Base-by-base conservation (phyloP, 2,329 filamentous ascomycete genomes). In the Talaromyces amestolkiae region DNA sequence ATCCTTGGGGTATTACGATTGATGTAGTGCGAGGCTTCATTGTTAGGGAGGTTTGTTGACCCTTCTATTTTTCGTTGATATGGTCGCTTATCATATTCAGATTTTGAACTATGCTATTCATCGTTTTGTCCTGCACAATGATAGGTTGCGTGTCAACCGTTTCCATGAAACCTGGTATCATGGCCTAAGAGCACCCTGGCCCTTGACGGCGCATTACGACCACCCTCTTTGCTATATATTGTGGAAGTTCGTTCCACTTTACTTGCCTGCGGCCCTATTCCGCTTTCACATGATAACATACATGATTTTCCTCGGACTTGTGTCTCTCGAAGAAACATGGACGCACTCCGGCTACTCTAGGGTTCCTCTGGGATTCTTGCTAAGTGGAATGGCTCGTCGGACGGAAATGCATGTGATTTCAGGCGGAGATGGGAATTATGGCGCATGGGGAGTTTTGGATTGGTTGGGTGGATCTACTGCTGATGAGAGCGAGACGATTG, bases 111-210 rank as follows among this genome's bases (percentile, higher is more conserved):
- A 96, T 75, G 84, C 87, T 70, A 83, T 92, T 69, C 92, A 96
- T 78, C 88, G 90, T 61, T 85, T 85, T 72, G 66, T 89, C 31
- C 83, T 97, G 9, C 92, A 96, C 77, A 83, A 60, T 81, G 86
- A 73, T 67, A 72, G 58, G 60, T 70, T 62, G 83, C 81, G 72
- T 79, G 80, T 71, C 87, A 91, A 77, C 76, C 81, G 68, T 39
- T 68, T 78, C 72, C 86, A 89, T 70, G 67, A 77, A 22, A 70
- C 72, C 39, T 88, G 86, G 86, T 86, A 87, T 65, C 86, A 89
- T 71, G 78, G 78, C 51, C 73, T 87, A 53, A 71, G 70, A 24
- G 74, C 82, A 13, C 85, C 85, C 0, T 87, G 83, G 71, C 84
- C 86, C 17, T 77, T 88, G 19, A 81, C 82, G 4, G 86, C 85